A percentile compares a stretch with the other conserved stretches of the same genome.
phyloP scores from a whole-genome alignment of 2,329 filamentous ascomycete species.

The Falciphora oryzae region DNA sequence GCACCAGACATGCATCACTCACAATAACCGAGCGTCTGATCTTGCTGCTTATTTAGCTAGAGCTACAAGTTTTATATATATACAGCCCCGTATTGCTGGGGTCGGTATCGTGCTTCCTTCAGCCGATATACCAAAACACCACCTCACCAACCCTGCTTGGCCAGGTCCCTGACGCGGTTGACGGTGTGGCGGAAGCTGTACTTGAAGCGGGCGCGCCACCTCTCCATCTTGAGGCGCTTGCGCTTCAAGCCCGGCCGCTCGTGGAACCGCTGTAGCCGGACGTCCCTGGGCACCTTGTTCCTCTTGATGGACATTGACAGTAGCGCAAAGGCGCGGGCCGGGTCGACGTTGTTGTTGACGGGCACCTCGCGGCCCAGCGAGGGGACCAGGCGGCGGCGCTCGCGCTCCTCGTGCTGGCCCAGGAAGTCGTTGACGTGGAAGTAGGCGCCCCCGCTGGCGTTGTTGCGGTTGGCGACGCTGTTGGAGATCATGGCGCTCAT shows the following conservation, averaged over 20 bases:
- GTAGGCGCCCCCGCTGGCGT: not conserved
- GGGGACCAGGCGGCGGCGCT: slow-evolving; percentile 30
- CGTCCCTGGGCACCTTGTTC: slow-evolving; percentile 56
- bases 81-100: not conserved
- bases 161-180: slow-evolving; percentile 61
- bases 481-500: not conserved
- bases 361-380: slow-evolving; percentile 38
- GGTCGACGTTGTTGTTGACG: slow-evolving; percentile 37
- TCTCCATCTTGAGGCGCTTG: slow-evolving; percentile 65
- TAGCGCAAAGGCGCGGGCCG: slow-evolving; percentile 37
- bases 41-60: not conserved
- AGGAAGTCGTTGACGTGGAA: slow-evolving; percentile 20
- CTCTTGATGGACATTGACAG: slow-evolving; percentile 32
- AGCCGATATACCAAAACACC: not conserved
- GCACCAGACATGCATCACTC: not conserved
- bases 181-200: slow-evolving; percentile 61
- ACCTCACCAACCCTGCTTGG: slow-evolving; percentile 69
- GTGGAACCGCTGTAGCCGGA: slow-evolving; percentile 59
- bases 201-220: slow-evolving; percentile 67
- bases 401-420: slow-evolving; percentile 13
- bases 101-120: not conserved
- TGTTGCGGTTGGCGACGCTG: not conserved
- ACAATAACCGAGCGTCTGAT: not conserved
- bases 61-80: not conserved
- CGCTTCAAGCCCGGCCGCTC: slow-evolving; percentile 70